Base-by-base conservation (phyloP, 139 green algal species). In the Yamagishiella unicocca region DNA sequence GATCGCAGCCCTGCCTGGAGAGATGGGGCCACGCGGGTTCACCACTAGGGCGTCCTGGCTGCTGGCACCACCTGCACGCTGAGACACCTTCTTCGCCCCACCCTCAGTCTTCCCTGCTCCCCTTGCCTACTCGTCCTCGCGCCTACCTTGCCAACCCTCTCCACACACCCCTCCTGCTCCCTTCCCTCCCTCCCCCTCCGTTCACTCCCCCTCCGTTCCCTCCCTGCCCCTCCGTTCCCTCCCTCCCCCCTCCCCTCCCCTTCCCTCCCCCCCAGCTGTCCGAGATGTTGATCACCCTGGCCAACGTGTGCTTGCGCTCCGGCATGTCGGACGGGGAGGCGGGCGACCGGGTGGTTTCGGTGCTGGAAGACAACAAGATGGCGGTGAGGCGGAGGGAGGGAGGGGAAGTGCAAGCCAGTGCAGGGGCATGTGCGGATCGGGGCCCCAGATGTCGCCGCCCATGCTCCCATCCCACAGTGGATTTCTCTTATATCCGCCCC, bases 241-340 rank as follows among this genome's bases (percentile, higher is more conserved):
- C 25, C 40, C 40, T 61, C 24, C 25, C 38, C 21, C 42, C 6
- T 24, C 24, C 43, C 35, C 67, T 46, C 71, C 33, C 42, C 40
- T 22, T 58, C 42, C 12, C 71, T 27, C 43, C 25, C 72, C n/a
- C 25, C 27, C 74, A 82, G 76, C 37, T 83, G 35, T 29, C 25
- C 7, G 76, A 83, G 76, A 83, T 83, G 76, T 19, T 83, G 14
- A 6, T 55, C 35, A 55, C 53, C 33, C 76, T 83, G 54, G 76
- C 76, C 43, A 43, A n/a, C 55, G 38, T 83, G 12, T 83, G 76
- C 35, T 33, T 83, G 31, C 33, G 35, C 4, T 54, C 76, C 42
- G 54, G 19, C 21, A 38, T 10, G 24, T 5, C 76, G 10, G 54
- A 83, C 54, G 55, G 31, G 19, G 76, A 83, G 33, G 76, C 76